Evolutionary conservation across 2,329 filamentous ascomycete species (phyloP).

Genomic region (Fusarium succisae): DNA sequence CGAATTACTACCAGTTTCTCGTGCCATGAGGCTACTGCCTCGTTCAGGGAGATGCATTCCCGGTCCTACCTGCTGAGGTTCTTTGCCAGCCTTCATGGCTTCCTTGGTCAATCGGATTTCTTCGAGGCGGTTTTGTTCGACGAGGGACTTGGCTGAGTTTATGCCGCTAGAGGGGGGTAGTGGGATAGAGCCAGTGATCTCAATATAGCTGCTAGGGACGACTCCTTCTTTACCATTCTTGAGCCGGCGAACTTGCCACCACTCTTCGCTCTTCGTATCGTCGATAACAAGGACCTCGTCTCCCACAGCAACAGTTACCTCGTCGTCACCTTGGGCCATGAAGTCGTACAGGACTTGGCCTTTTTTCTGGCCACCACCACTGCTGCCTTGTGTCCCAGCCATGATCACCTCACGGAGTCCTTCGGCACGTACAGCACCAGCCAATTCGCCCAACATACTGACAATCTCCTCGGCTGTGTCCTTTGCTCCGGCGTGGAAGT

Average conservation of each 20-base stretch:
- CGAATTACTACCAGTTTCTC: constrained; percentile 72
- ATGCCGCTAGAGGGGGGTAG: constrained; percentile 61
- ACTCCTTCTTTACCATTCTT: constrained; percentile 96
- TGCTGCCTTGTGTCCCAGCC: constrained; percentile 70
- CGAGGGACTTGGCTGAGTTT: constrained; percentile 66
- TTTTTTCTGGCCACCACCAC: constrained; percentile 67
- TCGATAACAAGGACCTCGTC: constrained; percentile 94
- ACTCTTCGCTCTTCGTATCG: constrained; percentile 92
- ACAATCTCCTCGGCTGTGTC: constrained; percentile 97
- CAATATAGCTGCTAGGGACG: constrained; percentile 95
- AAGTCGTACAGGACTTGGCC: constrained; percentile 94
- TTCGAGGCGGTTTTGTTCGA: constrained; percentile 81
- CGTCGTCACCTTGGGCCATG: constrained; percentile 94
- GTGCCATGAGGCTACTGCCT: constrained; percentile 78
- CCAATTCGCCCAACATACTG: constrained; percentile 84
- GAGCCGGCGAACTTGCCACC: constrained; percentile 93
- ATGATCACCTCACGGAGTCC: constrained; percentile 85
- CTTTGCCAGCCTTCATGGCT: constrained; percentile 72
- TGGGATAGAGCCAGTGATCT: constrained; percentile 76
- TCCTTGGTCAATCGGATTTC: constrained; percentile 87
- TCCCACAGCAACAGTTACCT: constrained; percentile 88
- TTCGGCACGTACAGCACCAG: constrained; percentile 85
- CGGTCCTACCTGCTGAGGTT: constrained; percentile 74
- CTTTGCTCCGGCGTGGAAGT: constrained; percentile 97
- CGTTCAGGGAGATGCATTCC: constrained; percentile 79